phyloP scores from a whole-genome alignment of 345 rosid genomes.

The Syzygium oleosum region DNA sequence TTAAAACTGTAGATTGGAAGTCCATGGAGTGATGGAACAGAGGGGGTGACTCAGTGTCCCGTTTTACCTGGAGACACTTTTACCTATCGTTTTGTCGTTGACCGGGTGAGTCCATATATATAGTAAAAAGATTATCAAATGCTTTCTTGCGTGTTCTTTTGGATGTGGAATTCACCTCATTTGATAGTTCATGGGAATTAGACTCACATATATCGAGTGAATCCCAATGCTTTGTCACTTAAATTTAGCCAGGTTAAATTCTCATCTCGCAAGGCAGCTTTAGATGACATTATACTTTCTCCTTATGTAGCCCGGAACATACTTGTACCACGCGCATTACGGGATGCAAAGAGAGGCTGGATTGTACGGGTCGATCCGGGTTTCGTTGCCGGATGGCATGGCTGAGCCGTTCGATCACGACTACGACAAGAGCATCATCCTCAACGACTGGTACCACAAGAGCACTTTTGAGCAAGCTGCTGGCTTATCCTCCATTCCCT shows the following conservation, averaged over 20 bases:
- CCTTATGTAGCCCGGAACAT: slow-evolving; percentile 61
- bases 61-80: slow-evolving; percentile 68
- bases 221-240: neutral
- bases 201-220: neutral
- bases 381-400: slow-evolving; percentile 31
- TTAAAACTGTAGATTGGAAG: slow-evolving; percentile 41
- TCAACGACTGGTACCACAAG: slow-evolving; percentile 78
- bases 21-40: slow-evolving; percentile 82
- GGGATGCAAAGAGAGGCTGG: slow-evolving; percentile 86
- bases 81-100: slow-evolving; percentile 58
- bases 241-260: neutral
- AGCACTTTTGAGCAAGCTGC: slow-evolving; percentile 48
- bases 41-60: slow-evolving; percentile 76
- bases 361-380: slow-evolving; percentile 55
- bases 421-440: slow-evolving; percentile 56
- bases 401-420: slow-evolving; percentile 57
- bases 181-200: neutral
- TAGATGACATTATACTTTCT: neutral
- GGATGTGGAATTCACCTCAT: neutral
- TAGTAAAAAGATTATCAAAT: neutral
- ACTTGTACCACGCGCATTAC: slow-evolving; percentile 78
- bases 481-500: slow-evolving; percentile 47
- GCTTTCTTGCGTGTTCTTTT: neutral
- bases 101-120: slow-evolving; percentile 34
- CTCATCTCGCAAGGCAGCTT: neutral